phyloP scores from a whole-genome alignment of 768 basidiomycete genomes.

The Mycena indigotica region DNA sequence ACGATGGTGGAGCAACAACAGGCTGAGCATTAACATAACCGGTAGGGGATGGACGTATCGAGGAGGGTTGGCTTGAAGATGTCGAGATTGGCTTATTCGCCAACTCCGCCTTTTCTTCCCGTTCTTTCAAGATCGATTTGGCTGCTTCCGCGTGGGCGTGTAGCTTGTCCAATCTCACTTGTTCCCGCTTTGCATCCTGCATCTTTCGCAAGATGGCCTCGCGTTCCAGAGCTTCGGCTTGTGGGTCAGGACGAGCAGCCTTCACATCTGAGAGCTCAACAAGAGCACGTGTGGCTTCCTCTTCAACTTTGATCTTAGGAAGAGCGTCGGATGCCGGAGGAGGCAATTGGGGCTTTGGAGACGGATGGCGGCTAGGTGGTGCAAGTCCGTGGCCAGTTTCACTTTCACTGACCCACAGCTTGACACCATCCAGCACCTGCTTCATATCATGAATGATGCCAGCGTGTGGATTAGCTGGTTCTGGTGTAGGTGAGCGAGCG shows the following conservation, averaged over 20 bases:
- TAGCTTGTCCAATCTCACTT: constrained; percentile 33
- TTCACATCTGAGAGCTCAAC: constrained; percentile 1
- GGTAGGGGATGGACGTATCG: not conserved
- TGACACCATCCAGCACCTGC: constrained; percentile 12
- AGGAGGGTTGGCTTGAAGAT: constrained; percentile 6
- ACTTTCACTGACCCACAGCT: constrained; percentile 14
- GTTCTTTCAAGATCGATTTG: constrained; percentile 29
- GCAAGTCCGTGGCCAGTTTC: constrained; percentile 12
- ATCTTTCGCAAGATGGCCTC: constrained; percentile 35
- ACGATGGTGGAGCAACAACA: constrained; percentile 7
- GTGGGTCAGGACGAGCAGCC: not conserved
- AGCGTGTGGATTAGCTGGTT: constrained; percentile 9
- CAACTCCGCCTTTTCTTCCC: constrained; percentile 26
- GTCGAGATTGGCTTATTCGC: constrained; percentile 8
- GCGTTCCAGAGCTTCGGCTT: constrained; percentile 13
- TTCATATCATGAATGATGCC: constrained; percentile 16
- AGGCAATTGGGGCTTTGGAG: not conserved
- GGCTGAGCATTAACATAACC: too few species aligned
- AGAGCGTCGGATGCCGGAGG: not conserved
- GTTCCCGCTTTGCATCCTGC: constrained; percentile 33
- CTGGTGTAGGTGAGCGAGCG: constrained; percentile 9
- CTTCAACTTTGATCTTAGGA: not conserved
- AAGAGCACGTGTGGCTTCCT: not conserved
- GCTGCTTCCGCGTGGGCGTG: constrained; percentile 32
- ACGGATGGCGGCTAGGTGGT: not conserved